phyloP scores from a whole-genome alignment of 495 filamentous ascomycete species.

The Hyaloscypha finlandica region DNA sequence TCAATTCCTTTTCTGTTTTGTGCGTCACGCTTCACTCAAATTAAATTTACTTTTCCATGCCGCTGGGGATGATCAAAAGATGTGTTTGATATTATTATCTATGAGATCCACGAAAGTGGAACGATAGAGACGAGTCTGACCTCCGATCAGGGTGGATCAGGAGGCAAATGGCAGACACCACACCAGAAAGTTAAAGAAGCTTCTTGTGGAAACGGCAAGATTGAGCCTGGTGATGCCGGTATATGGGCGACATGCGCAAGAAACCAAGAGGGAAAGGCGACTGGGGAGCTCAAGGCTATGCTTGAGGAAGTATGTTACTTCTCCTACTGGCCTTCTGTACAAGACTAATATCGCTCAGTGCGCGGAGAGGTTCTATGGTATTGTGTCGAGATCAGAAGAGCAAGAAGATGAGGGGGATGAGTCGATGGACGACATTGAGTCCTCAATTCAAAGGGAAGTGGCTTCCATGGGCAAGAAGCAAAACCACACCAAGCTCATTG shows the following conservation, averaged over 20 bases:
- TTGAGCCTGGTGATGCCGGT: slow-evolving; percentile 78
- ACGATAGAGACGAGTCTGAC: not conserved
- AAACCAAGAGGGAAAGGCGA: slow-evolving; percentile 75
- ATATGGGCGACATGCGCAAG: slow-evolving; percentile 90
- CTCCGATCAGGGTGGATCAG: slow-evolving; percentile 43
- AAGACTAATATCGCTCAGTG: slow-evolving; percentile 45
- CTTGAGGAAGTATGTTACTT: slow-evolving; percentile 47
- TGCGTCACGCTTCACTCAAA: too few relatives aligned
- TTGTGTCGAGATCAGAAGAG: slow-evolving; percentile 39
- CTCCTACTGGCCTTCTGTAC: not conserved
- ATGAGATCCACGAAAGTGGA: too few relatives aligned
- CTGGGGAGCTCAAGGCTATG: slow-evolving; percentile 68
- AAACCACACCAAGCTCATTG: slow-evolving; percentile 54
- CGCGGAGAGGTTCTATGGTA: slow-evolving; percentile 59
- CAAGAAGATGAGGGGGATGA: slow-evolving; percentile 40
- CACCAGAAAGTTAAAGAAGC: slow-evolving; percentile 48
- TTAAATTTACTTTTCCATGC: too few relatives aligned
- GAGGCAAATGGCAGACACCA: slow-evolving; percentile 58
- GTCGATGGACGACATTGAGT: slow-evolving; percentile 70
- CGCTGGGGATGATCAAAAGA: too few relatives aligned
- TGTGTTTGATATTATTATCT: too few relatives aligned
- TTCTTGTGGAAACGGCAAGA: slow-evolving; percentile 35
- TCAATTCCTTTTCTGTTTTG: too few relatives aligned
- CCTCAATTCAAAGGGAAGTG: slow-evolving; percentile 77
- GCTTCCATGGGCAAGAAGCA: slow-evolving; percentile 56